These are phyloP conservation scores for Trichoderma semiorbis DNA, from an alignment of 2,329 filamentous ascomycete genomes.

Conservation along the genomic window DNA sequence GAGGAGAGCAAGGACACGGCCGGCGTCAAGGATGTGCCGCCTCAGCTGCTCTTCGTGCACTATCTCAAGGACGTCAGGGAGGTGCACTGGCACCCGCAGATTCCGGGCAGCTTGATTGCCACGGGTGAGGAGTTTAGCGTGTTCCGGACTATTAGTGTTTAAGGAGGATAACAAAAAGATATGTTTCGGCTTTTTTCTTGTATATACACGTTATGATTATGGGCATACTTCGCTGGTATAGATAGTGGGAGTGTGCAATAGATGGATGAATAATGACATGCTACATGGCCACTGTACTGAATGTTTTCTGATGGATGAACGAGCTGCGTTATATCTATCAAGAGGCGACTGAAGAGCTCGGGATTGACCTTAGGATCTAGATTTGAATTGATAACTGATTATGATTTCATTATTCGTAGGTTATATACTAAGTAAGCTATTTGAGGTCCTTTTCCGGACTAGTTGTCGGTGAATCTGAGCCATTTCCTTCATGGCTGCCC, in stretches of 20 bases:
- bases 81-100: constrained; percentile 95
- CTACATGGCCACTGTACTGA: background rate
- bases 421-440: background rate
- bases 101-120: constrained; percentile 82
- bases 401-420: background rate
- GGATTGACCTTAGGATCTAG: background rate
- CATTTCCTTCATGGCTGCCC: background rate
- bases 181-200: background rate
- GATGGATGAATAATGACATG: constrained; percentile 15
- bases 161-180: constrained; percentile 21
- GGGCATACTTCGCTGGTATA: constrained; percentile 13
- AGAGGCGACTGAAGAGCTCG: background rate
- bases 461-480: constrained; percentile 1
- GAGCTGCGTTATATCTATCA: background rate
- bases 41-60: constrained; percentile 93
- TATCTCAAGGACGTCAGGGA: constrained; percentile 95
- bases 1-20: constrained; percentile 91
- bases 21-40: constrained; percentile 84
- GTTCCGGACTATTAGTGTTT: constrained; percentile 81
- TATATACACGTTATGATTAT: constrained; percentile 18
- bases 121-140: constrained; percentile 88
- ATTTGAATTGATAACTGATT: background rate
- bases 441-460: constrained; percentile 5
- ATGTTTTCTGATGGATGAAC: background rate
- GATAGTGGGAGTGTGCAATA: constrained; percentile 13